phyloP scores from a whole-genome alignment of 768 basidiomycete species.

The Phaeotremella fagi region DNA sequence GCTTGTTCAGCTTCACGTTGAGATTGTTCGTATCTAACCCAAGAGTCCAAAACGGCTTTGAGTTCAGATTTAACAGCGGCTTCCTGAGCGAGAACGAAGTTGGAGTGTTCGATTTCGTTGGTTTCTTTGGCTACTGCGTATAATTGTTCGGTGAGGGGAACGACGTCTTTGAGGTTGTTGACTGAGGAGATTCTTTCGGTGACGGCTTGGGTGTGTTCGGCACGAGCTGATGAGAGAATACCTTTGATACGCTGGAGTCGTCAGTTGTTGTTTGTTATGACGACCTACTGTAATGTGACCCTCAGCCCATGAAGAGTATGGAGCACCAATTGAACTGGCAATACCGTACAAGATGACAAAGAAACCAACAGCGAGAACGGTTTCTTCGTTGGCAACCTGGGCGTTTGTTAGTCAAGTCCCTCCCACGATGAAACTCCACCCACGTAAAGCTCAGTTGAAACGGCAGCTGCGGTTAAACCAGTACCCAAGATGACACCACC shows the following conservation, averaged over 20 bases:
- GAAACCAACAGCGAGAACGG: slow-evolving; percentile 78
- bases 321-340: slow-evolving; percentile 63
- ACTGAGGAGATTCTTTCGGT: slow-evolving; percentile 88
- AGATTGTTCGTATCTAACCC: slow-evolving; percentile 97
- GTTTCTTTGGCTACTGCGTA: slow-evolving; percentile 96
- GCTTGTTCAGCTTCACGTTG: slow-evolving; percentile 94
- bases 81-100: slow-evolving; percentile 87
- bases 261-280: neutral
- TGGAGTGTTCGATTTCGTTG: slow-evolving; percentile 78
- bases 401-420: neutral
- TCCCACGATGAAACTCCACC: slow-evolving; percentile 6
- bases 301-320: slow-evolving; percentile 89
- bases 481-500: slow-evolving; percentile 87
- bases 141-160: slow-evolving; percentile 79
- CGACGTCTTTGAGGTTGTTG: slow-evolving; percentile 91
- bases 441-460: slow-evolving; percentile 92
- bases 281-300: slow-evolving; percentile 63
- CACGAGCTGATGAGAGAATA: slow-evolving; percentile 73
- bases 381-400: slow-evolving; percentile 84
- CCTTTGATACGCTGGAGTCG: slow-evolving; percentile 61
- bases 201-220: slow-evolving; percentile 88
- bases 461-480: slow-evolving; percentile 80
- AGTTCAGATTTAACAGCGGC: slow-evolving; percentile 79
- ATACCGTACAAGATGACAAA: slow-evolving; percentile 76
- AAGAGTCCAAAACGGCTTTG: slow-evolving; percentile 91